Evolutionary conservation across 2,329 filamentous ascomycete genomes (phyloP), one percentile per base, ranked within the genome.

Genomic region (Aspergillus arachidicola): DNA sequence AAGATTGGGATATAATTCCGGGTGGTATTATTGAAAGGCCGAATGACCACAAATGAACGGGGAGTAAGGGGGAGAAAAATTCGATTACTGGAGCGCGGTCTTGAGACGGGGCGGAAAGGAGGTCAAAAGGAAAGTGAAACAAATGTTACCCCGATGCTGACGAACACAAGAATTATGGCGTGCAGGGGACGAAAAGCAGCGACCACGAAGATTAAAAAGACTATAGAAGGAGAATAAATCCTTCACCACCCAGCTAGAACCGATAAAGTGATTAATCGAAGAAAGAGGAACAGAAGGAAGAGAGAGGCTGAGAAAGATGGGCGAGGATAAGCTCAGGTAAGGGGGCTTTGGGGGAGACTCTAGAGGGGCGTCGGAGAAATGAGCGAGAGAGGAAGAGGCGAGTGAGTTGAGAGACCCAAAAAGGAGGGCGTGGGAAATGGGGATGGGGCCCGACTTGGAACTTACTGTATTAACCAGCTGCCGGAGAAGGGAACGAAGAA

Each of bases 291-390:
- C 54, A 61, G 59, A 61, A 63, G 36, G 34, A 56, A 30, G 53
- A 51, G 50, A 64, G 57, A 60, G 60, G 51, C 51, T 38, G 51
- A 55, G 38, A 60, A 56, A 68, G 61, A 62, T 53, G 57, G 38
- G 60, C 56, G 45, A 58, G 63, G 61, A 61, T 66, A 66, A 64
- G 64, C 68, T 55, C 63, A 71, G 68, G 66, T 70, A 71, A 69
- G 66, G 69, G 43, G 69, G 70, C 64, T 59, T 59, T 61, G 48
- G 67, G 46, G 67, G 61, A 60, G 51, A 60, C 46, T 38, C 23
- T 41, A 16, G 34, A 32, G 38, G 54, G 55, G 54, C 43, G 51
- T 59, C 57, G 36, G 23, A 45, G 53, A 53, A 45, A 60, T 55
- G 55, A 34, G 55, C n/a, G 34, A 43, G 46, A 36, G n/a, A 19